A percentile compares a stretch with the other conserved stretches of the same genome.
Conservation (phyloP, 352 stramenopile genomes). For the Pythium myriotylum region DNA sequence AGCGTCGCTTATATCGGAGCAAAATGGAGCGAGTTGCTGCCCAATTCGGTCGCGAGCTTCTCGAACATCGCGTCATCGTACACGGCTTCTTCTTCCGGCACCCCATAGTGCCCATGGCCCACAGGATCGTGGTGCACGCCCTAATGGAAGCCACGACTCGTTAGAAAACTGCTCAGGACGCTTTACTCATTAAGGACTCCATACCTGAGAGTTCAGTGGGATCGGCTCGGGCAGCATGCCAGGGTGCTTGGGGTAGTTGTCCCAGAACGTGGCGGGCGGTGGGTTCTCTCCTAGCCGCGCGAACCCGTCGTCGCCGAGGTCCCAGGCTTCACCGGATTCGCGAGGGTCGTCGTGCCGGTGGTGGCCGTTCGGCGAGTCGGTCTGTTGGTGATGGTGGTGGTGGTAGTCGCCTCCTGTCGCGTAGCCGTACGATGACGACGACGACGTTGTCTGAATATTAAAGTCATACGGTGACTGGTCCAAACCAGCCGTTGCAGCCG, state of each 20-base stretch:
- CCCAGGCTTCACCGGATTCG: slow-evolving; percentile 36
- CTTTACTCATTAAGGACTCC: too few species aligned
- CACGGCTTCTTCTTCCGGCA: slow-evolving; percentile 37
- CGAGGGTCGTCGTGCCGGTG: slow-evolving; percentile 23
- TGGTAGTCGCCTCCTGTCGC: slow-evolving; percentile 9
- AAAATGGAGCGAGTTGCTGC: slow-evolving; percentile 45
- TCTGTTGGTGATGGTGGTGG: slow-evolving; percentile 10
- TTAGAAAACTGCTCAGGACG: background rate
- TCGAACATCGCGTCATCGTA: slow-evolving; percentile 52
- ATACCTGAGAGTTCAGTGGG: slow-evolving; percentile 21
- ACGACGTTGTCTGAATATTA: slow-evolving; percentile 18
- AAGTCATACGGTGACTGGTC: slow-evolving; percentile 30
- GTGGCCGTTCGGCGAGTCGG: slow-evolving; percentile 18
- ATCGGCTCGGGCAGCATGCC: slow-evolving; percentile 34
- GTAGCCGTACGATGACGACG: slow-evolving; percentile 21
- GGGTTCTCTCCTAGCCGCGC: slow-evolving; percentile 43
- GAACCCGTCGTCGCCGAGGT: slow-evolving; percentile 29
- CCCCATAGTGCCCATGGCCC: slow-evolving; percentile 19
- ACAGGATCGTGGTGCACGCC: slow-evolving; percentile 33
- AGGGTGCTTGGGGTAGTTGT: slow-evolving; percentile 44
- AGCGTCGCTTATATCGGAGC: slow-evolving; percentile 33
- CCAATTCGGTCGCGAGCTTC: slow-evolving; percentile 43
- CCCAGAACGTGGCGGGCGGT: slow-evolving; percentile 43
- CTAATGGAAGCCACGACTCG: slow-evolving; percentile 17
- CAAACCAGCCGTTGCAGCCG: slow-evolving; percentile 7